Base-by-base conservation (phyloP, 805 yeast species). In the Saccharomycopsis amapae region DNA sequence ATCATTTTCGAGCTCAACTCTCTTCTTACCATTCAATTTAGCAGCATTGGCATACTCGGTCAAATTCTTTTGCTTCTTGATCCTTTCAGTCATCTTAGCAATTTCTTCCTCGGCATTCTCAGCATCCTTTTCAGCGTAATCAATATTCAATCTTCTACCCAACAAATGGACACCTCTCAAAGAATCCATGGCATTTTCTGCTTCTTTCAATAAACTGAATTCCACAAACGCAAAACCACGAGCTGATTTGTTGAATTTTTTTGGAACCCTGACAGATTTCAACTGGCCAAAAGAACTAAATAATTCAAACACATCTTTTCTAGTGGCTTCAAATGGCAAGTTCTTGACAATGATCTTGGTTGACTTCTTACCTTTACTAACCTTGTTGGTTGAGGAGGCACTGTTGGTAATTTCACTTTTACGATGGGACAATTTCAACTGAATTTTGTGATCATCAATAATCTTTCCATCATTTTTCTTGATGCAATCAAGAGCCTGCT, bases 201-300 rank as follows among this genome's bases (percentile, higher is more conserved):
- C 97, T 64, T 93, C 98, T 62, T 86, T 80, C 19, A 85, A 73
- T 34, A 93, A 68, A 9, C 84, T 69, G 60, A 84, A 93, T 65
- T 93, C 98, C 38, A 94, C 96, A 63, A 93, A 93, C 0, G 97
- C 98, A 70, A 93, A 93, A 61, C 98, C 98, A 62, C 98, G 79
- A 10, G 97, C 95, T 31, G 87, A 75, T 60, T 83, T 85, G 72
- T 93, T 95, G 68, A 90, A 89, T 63, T 93, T 93, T 76, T 85
- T 84, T 26, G 98, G 98, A 40, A 93, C 90, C 60, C 98, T 79
- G 36, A 89, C 96, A 2, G 97, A 85, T 58, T 89, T 86, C 58
- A 93, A 71, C 65, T 85, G 89, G 48, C 98, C 98, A 67, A 90
- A 93, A 1, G 97, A 81, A 48, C 93, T 88, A 66, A 93, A 89